Evolutionary conservation across 139 green algal genomes (phyloP).

Genomic region (Tetradesmus lagerheimii): DNA sequence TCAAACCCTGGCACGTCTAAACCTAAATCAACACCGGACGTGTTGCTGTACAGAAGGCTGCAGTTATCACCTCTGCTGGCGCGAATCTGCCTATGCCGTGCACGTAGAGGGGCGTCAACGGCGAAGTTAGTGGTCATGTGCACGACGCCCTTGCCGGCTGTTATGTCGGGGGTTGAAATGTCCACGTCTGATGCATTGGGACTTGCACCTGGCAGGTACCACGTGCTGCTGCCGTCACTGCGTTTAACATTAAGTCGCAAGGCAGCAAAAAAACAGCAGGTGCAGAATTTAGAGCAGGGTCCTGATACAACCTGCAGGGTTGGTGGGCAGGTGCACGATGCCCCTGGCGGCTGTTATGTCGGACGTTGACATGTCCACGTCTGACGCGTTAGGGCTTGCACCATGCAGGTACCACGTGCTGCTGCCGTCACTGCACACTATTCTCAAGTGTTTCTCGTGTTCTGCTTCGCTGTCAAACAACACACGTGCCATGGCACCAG

Average conservation of each 20-base stretch:
- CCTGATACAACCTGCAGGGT: no score
- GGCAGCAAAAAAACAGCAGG: not conserved
- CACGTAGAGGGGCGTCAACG: not conserved
- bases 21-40: not conserved
- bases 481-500: no score
- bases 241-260: not conserved
- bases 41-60: not conserved
- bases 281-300: no score
- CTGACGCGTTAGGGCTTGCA: no score
- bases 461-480: no score
- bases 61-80: not conserved
- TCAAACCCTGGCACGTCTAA: not conserved
- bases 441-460: no score
- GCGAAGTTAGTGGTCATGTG: not conserved
- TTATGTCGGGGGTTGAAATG: not conserved
- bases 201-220: not conserved
- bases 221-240: not conserved
- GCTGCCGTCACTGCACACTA: no score
- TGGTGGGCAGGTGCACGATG: no score
- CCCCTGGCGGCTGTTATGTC: no score
- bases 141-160: not conserved
- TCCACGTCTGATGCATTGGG: not conserved
- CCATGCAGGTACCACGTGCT: no score
- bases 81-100: not conserved
- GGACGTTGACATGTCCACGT: no score